Base-by-base conservation (phyloP, 1,284 basidiomycete genomes). In the Cystobasidiaceae sp. region DNA sequence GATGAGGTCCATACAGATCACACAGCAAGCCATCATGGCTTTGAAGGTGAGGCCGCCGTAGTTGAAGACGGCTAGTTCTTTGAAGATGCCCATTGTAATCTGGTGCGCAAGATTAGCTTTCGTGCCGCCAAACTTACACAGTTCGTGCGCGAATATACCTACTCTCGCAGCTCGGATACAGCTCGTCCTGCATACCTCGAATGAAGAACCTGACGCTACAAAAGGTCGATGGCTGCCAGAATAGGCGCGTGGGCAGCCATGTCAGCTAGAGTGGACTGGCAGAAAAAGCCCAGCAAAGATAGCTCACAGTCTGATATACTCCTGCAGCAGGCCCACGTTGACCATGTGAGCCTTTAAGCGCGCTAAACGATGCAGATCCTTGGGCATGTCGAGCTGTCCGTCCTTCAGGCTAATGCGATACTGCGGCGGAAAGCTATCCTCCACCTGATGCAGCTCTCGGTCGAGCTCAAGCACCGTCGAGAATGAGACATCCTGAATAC, bases 401-500 rank as follows among this genome's bases (percentile, higher is more conserved):
- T n/a, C n/a, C 50, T 28, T 33, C 49, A 7, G n/a, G 11, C 13
- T n/a, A n/a, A n/a, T n/a, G n/a, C n/a, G n/a, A n/a, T 70, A 70
- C 0, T 67, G 55, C 21, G 64, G 17, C 7, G 70, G 70, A 33
- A 70, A 67, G 7, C 55, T 21, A 3, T 66, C 54, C 32, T 67
- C 69, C 25, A 67, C 66, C 46, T 71, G 61, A 13, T 34, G 32
- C n/a, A 80, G 71, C 63, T 80, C 79, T 56, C 77, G 73, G 62
- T 80, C 79, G 27, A 80, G 74, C 28, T 77, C 77, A 15, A 80
- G 71, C 4, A 80, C 78, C 4, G 76, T 78, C 30, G 75, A 71
- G 67, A 80, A 80, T 69, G 78, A 76, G 4, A 79, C 79, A 5
- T 78, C 72, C 55, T 78, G 76, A 52, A 80, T 79, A 1, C 79